A percentile compares a stretch with the other conserved stretches of the same genome.
Conservation (phyloP, 139 green algal species). For the Micractinium conductrix region DNA sequence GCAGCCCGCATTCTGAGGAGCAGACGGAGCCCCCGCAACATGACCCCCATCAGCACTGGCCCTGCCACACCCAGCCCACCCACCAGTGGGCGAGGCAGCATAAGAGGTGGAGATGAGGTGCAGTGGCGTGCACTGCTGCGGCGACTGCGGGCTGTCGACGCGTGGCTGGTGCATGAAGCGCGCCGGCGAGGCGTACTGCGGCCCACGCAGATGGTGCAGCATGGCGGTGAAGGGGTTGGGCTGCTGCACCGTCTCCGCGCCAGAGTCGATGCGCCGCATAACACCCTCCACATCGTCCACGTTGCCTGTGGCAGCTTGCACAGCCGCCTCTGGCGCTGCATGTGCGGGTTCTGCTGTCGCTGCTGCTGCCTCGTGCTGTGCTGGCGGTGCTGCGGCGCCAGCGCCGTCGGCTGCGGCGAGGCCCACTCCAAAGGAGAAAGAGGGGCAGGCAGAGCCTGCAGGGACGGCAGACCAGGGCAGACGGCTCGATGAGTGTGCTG, state of each 20-base stretch:
- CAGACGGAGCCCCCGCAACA: too few relatives aligned
- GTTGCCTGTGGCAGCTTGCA: neutral
- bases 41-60: too few relatives aligned
- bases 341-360: neutral
- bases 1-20: too few relatives aligned
- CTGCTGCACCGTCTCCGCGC: conserved; percentile 44
- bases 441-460: conserved; percentile 1
- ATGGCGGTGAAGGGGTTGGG: conserved; percentile 40
- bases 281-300: too few relatives aligned
- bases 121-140: conserved; percentile 39
- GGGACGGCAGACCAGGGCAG: too few relatives aligned
- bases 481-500: too few relatives aligned
- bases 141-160: conserved; percentile 43
- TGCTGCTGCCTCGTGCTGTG: neutral
- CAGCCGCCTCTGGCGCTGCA: neutral
- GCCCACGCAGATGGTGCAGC: conserved; percentile 36
- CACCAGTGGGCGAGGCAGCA: neutral
- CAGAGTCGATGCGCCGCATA: neutral
- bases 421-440: conserved; percentile 31
- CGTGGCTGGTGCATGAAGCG: neutral
- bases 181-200: conserved; percentile 27
- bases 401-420: neutral
- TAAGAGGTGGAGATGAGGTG: conserved; percentile 39
- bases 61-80: neutral
- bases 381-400: neutral